Evolutionary conservation across 257 asterid species (phyloP).

Genomic region (Leptodermis oblonga): DNA sequence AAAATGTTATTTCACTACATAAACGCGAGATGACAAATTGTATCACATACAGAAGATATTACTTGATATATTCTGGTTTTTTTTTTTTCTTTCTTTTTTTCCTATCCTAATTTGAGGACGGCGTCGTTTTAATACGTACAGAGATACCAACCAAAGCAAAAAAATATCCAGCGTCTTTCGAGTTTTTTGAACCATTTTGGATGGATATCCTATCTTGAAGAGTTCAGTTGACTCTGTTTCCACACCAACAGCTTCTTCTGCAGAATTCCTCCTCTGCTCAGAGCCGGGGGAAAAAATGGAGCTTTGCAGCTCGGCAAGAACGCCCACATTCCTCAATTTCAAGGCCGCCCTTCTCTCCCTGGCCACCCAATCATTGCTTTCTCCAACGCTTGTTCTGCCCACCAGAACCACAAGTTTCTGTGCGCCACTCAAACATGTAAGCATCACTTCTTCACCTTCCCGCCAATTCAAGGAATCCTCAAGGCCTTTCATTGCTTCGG

Average conservation of each 20-base stretch:
- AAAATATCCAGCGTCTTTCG: background rate
- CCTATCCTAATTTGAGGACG: background rate
- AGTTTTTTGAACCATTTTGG: background rate
- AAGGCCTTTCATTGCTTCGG: constrained; percentile 36
- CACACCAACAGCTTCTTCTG: background rate
- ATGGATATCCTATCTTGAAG: constrained; percentile 3
- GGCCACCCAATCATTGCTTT: constrained; percentile 20
- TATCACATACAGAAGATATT: too few relatives aligned
- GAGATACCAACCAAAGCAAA: background rate
- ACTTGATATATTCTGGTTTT: too few relatives aligned
- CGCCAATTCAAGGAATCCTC: constrained; percentile 37
- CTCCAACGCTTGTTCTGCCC: constrained; percentile 32
- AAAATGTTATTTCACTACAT: too few relatives aligned
- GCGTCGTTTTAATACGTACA: background rate
- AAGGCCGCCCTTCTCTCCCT: constrained; percentile 25
- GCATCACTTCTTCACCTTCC: constrained; percentile 23
- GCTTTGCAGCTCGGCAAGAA: constrained; percentile 40
- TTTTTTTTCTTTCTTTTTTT: too few relatives aligned
- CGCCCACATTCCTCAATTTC: constrained; percentile 40
- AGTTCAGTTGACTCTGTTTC: background rate
- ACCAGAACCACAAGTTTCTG: constrained; percentile 19
- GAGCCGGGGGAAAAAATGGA: constrained; percentile 31
- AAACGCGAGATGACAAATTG: too few relatives aligned
- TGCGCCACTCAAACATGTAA: constrained; percentile 23
- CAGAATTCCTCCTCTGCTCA: background rate